Evolutionary conservation across 1,139 yeast genomes (phyloP).

Genomic region (Wickerhamomyces sp.): DNA sequence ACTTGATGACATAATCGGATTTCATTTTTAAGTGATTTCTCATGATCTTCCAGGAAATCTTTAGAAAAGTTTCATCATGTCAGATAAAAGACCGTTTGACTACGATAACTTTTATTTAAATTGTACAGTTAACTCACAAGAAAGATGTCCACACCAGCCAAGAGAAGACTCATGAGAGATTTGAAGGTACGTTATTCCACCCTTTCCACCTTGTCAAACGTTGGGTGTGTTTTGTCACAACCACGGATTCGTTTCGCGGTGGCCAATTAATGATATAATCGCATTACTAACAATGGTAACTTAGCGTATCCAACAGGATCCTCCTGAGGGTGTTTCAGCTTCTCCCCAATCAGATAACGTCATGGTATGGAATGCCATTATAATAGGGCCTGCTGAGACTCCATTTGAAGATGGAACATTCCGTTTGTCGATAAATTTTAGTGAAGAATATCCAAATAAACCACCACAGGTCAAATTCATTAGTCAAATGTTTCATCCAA

Average conservation of each 20-base stretch:
- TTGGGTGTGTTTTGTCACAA: neutral
- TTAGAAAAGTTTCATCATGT: neutral
- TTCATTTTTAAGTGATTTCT: no score
- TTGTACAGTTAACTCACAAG: neutral
- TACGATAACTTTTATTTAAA: no score
- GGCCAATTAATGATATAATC: neutral
- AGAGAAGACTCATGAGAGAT: constrained; percentile 98
- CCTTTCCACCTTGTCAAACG: neutral
- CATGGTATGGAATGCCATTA: constrained; percentile 97
- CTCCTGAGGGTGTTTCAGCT: constrained; percentile 97
- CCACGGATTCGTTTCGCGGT: neutral
- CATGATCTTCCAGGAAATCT: neutral
- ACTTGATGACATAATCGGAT: no score
- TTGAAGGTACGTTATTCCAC: constrained; percentile 57
- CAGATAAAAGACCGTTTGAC: no score
- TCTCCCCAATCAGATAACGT: constrained; percentile 96
- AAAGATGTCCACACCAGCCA: constrained; percentile 91
- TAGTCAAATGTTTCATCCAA: constrained; percentile 96
- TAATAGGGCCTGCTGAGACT: constrained; percentile 96
- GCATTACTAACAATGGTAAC: constrained; percentile 3
- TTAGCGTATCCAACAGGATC: constrained; percentile 93
- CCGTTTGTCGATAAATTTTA: constrained; percentile 79
- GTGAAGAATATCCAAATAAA: constrained; percentile 95
- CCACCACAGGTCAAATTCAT: constrained; percentile 92
- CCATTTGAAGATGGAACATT: constrained; percentile 99